phyloP scores from a whole-genome alignment of 805 yeast genomes.

The Cyberlindnera bimundalis region DNA sequence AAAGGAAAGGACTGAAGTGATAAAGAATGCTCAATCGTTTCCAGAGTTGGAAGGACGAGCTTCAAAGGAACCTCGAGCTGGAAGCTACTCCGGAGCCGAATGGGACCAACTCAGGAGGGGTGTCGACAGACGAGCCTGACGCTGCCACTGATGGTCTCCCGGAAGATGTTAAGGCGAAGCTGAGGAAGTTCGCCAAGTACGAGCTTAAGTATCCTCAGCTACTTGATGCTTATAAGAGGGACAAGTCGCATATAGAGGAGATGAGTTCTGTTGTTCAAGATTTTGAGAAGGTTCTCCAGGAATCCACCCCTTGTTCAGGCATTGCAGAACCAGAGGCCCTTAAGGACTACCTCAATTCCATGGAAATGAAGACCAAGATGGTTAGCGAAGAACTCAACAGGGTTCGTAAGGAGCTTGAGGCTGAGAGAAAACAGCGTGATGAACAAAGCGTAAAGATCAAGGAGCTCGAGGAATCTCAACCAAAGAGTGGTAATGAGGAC shows the following conservation, averaged over 20 bases:
- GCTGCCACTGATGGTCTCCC: constrained; percentile 35
- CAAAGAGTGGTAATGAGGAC: too few relatives aligned
- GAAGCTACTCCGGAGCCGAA: constrained; percentile 16
- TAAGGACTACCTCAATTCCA: constrained; percentile 63
- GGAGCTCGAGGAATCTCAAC: neutral
- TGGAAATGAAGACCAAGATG: constrained; percentile 57
- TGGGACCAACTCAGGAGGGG: neutral
- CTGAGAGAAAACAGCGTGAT: constrained; percentile 6
- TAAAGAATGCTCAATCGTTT: constrained; percentile 4
- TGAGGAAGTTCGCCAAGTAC: constrained; percentile 77
- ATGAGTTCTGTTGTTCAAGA: constrained; percentile 31
- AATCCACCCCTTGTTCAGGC: constrained; percentile 75
- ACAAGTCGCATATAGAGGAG: constrained; percentile 49
- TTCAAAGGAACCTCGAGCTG: constrained; percentile 39
- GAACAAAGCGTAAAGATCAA: constrained; percentile 3
- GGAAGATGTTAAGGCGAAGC: constrained; percentile 53
- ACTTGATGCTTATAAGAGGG: constrained; percentile 79
- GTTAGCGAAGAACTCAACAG: constrained; percentile 62
- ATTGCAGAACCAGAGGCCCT: constrained; percentile 70
- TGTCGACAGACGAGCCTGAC: neutral
- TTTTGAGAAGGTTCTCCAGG: constrained; percentile 71
- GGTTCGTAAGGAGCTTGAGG: constrained; percentile 16
- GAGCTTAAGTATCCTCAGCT: constrained; percentile 87
- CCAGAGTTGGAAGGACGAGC: constrained; percentile 57
- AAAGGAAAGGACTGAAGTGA: too few relatives aligned